Base-by-base conservation (phyloP, 352 stramenopile species). In the Hyphochytrium catenoides region DNA sequence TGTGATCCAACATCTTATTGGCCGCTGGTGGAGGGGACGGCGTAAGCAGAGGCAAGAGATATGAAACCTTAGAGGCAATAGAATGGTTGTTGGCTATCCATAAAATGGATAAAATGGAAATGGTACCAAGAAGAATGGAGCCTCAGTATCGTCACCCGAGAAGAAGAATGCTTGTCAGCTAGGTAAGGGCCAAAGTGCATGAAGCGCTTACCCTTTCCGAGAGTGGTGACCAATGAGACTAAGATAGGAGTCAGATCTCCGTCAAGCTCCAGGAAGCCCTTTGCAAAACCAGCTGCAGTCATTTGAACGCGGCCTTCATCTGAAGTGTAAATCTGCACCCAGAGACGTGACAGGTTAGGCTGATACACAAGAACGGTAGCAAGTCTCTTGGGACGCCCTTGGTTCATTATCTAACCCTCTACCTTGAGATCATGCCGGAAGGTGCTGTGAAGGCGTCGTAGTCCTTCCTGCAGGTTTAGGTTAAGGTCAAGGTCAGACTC, bases 351-450 rank as follows among this genome's bases (percentile, higher is more conserved):
- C n/a, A n/a, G n/a, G n/a, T n/a, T n/a, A n/a, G n/a, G n/a, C n/a
- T n/a, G n/a, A n/a, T n/a, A n/a, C n/a, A n/a, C n/a, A n/a, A n/a
- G n/a, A n/a, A n/a, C n/a, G n/a, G n/a, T n/a, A n/a, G n/a, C n/a
- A n/a, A n/a, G n/a, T n/a, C n/a, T n/a, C n/a, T n/a, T n/a, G n/a
- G n/a, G n/a, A n/a, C n/a, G n/a, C n/a, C n/a, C n/a, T n/a, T n/a
- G n/a, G n/a, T n/a, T n/a, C n/a, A n/a, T n/a, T n/a, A n/a, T n/a
- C n/a, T n/a, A n/a, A n/a, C n/a, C n/a, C n/a, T n/a, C n/a, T n/a
- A n/a, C n/a, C n/a, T 99, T 99, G 20, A 98, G 60, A 51, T 99
- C 91, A 61, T 99, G 93, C 3, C 93, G 77, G 52, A 98, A 98
- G 0, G 91, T 98, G 26, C 88, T 95, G 62, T 99, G 93, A 23